phyloP scores from a whole-genome alignment of 1,139 yeast genomes.

The Nakaseomyces bracarensis region DNA sequence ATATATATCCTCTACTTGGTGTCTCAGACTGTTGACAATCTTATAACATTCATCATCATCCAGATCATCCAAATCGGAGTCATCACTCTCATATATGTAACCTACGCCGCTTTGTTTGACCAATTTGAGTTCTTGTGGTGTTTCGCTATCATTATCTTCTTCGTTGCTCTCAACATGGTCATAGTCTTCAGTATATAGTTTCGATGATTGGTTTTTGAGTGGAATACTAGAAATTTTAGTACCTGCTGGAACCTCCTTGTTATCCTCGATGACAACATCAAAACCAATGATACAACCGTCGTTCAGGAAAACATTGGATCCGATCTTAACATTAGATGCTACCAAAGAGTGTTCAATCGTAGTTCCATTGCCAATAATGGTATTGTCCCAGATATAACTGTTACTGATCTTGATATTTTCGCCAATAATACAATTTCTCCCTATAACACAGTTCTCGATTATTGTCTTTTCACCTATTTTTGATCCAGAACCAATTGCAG shows the following conservation, averaged over 20 bases:
- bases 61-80: slow-evolving; percentile 29
- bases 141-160: slow-evolving; percentile 23
- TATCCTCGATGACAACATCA: slow-evolving; percentile 55
- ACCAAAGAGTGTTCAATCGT: slow-evolving; percentile 55
- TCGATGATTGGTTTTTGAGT: slow-evolving; percentile 29
- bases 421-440: slow-evolving; percentile 79
- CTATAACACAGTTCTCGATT: slow-evolving; percentile 65
- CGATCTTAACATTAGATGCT: slow-evolving; percentile 54
- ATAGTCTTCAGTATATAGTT: slow-evolving; percentile 16
- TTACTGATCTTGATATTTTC: slow-evolving; percentile 59
- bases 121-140: slow-evolving; percentile 32
- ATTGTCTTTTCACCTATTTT: slow-evolving; percentile 49
- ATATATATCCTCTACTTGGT: slow-evolving; percentile 55
- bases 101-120: slow-evolving; percentile 61
- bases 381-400: slow-evolving; percentile 83
- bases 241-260: slow-evolving; percentile 41
- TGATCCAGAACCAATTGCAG: slow-evolving; percentile 70
- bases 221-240: slow-evolving; percentile 43
- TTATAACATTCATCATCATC: slow-evolving; percentile 23
- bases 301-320: slow-evolving; percentile 42
- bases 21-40: slow-evolving; percentile 36
- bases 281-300: slow-evolving; percentile 80
- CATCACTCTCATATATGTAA: slow-evolving; percentile 45
- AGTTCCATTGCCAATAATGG: slow-evolving; percentile 58
- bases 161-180: slow-evolving; percentile 29